Base-by-base conservation (phyloP, 2,329 filamentous ascomycete genomes). In the Colletotrichum magnum region DNA sequence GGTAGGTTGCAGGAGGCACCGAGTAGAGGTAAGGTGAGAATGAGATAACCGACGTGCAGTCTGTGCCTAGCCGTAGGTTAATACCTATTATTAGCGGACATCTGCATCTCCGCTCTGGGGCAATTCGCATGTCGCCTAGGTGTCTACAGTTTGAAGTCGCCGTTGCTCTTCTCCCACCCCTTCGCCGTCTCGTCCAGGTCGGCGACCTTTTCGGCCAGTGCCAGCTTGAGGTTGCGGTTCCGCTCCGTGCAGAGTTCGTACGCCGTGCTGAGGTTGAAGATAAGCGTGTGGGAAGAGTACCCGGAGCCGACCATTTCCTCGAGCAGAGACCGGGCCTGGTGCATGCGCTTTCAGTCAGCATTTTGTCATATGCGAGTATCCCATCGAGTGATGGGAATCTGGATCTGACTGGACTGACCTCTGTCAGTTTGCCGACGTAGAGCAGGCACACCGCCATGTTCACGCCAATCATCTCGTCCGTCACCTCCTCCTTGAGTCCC, bases 231-330 rank as follows among this genome's bases (percentile, higher is more conserved):
- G 13, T 86, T 86, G 57, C 88, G 85, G 50, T 93, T 89, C 71
- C 88, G 87, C 74, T 98, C 95, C 0, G 93, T 95, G 77, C 93
- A 96, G 7, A 98, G 86, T 80, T 98, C 96, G 77, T 97, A 98
- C 74, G 97, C 89, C 0, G 95, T 98, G 12, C 91, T 90, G 13
- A 99, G 81, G 77, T 98, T 98, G 81, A 98, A 97, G 0, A 97
- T 88, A 2, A 97, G 82, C 0, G 93, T 93, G 71, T 93, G 91
- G 67, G 95, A 98, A 0, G 89, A 88, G 48, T 89, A 84, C 1
- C 90, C 88, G 0, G 83, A 78, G 3, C 89, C 85, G 0, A 94
- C 84, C 12, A 97, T 81, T 0, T 82, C 80, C 75, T 95, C 92
- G 3, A 98, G 83, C 1, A 93, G 80, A 13, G 84, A 79, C 15